Percentiles rank a stretch among this genome's conserved stretches.
phyloP scores from a whole-genome alignment of 345 rosid genomes.

The Brassica nigra region DNA sequence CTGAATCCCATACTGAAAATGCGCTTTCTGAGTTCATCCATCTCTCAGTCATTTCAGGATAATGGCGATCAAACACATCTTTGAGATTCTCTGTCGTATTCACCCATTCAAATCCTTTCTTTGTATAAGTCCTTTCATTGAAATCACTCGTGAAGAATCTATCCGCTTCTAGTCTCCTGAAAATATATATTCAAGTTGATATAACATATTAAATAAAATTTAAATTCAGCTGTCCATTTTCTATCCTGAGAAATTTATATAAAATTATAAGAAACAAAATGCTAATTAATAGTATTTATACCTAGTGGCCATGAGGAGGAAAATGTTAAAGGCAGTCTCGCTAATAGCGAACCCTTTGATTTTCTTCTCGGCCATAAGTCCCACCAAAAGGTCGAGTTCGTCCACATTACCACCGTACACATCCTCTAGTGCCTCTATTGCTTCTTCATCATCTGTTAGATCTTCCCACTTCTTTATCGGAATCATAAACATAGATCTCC shows the following conservation, averaged over 20 bases:
- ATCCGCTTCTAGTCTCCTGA: constrained; percentile 66
- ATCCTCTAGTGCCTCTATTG: constrained; percentile 42
- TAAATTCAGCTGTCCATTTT: background rate
- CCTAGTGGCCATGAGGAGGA: constrained; percentile 61
- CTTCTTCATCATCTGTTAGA: constrained; percentile 54
- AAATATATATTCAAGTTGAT: background rate
- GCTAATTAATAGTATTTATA: background rate
- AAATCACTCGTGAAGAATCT: constrained; percentile 59
- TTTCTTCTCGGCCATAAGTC: constrained; percentile 70
- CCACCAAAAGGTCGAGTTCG: constrained; percentile 55
- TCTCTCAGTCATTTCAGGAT: constrained; percentile 46
- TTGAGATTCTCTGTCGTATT: constrained; percentile 52
- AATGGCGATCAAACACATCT: constrained; percentile 60
- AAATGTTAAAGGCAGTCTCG: constrained; percentile 60
- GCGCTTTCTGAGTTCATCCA: constrained; percentile 69
- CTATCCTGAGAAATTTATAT: background rate
- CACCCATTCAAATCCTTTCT: constrained; percentile 63
- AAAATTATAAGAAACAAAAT: background rate
- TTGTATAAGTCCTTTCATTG: constrained; percentile 53
- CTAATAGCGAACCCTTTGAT: constrained; percentile 69
- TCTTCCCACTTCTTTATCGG: constrained; percentile 67
- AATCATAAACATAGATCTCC: constrained; percentile 46
- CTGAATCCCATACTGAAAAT: constrained; percentile 63
- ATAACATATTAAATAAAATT: background rate
- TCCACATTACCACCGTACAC: constrained; percentile 61